A percentile compares a stretch with the other conserved stretches of the same genome.
Conservation (phyloP, 441 rosid species). For the Rhodomyrtus psidioides region DNA sequence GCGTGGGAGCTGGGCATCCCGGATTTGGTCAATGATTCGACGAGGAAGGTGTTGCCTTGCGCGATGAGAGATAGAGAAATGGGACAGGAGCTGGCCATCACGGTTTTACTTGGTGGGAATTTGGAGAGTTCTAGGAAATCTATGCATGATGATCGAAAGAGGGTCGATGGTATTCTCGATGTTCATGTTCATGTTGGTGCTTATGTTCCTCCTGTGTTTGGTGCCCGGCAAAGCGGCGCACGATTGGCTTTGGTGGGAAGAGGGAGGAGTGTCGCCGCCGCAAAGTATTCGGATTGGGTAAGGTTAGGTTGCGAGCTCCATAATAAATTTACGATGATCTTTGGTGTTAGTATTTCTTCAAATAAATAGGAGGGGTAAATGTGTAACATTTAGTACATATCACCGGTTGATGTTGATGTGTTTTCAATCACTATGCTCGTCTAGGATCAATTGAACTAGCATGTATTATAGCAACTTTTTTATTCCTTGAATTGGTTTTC, state of each 20-base stretch:
- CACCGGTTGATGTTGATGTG: background rate
- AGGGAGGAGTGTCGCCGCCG: slow-evolving; percentile 58
- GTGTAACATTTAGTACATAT: background rate
- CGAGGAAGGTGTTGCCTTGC: slow-evolving; percentile 28
- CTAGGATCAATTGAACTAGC: background rate
- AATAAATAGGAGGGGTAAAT: background rate
- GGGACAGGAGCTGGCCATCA: slow-evolving; percentile 61
- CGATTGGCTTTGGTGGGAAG: slow-evolving; percentile 67
- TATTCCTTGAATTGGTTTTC: background rate
- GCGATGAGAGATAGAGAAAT: slow-evolving; percentile 26
- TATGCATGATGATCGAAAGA: slow-evolving; percentile 4
- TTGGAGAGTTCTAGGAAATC: slow-evolving; percentile 22
- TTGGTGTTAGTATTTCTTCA: background rate
- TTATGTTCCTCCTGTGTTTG: slow-evolving; percentile 44
- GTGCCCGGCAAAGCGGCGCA: slow-evolving; percentile 39
- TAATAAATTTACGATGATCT: background rate
- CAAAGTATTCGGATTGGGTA: slow-evolving; percentile 85
- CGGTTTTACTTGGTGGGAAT: slow-evolving; percentile 54
- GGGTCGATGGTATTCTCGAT: slow-evolving; percentile 25
- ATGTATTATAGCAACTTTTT: background rate
- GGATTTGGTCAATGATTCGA: slow-evolving; percentile 35
- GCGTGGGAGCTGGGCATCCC: slow-evolving; percentile 26
- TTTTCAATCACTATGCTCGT: background rate
- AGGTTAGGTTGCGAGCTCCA: slow-evolving; percentile 30
- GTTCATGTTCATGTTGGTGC: slow-evolving; percentile 53